Evolutionary conservation across 208 protist species (phyloP).

Genomic region (Leishmania arabica): DNA sequence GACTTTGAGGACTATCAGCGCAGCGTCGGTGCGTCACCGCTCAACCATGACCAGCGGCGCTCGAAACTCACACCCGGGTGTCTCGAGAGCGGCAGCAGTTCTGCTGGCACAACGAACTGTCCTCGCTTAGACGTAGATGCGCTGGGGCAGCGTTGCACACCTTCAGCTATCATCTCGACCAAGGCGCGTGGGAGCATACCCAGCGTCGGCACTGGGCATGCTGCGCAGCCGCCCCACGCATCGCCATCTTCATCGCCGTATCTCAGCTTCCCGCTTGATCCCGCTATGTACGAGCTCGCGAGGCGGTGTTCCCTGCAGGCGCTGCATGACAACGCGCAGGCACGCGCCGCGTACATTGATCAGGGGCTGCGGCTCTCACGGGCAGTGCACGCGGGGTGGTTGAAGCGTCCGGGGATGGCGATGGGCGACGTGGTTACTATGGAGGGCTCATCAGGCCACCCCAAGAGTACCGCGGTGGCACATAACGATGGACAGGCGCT

Average conservation of each 20-base stretch:
- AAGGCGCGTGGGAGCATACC: background rate
- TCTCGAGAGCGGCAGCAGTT: background rate
- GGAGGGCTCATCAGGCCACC: background rate
- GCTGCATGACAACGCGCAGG: constrained; percentile 29
- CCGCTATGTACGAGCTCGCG: constrained; percentile 5
- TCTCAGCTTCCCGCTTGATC: background rate
- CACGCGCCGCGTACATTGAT: background rate
- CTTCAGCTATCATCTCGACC: background rate
- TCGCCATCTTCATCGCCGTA: background rate
- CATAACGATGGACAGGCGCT: background rate
- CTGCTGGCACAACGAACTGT: background rate
- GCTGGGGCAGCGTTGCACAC: too few relatives aligned
- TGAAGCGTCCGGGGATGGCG: background rate
- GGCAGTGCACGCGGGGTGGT: constrained; percentile 13
- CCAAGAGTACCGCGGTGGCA: too few relatives aligned
- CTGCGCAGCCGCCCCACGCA: background rate
- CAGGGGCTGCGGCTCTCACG: constrained; percentile 16
- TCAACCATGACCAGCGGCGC: background rate
- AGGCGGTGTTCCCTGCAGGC: constrained; percentile 16
- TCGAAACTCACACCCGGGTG: background rate
- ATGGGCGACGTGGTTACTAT: background rate
- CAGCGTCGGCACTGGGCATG: background rate
- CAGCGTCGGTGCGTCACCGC: background rate
- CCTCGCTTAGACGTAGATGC: background rate
- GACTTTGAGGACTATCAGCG: constrained; percentile 16